A percentile compares a stretch with the other conserved stretches of the same genome.
phyloP scores from a whole-genome alignment of 495 filamentous ascomycete genomes.

The Lasiosphaeria miniovina region DNA sequence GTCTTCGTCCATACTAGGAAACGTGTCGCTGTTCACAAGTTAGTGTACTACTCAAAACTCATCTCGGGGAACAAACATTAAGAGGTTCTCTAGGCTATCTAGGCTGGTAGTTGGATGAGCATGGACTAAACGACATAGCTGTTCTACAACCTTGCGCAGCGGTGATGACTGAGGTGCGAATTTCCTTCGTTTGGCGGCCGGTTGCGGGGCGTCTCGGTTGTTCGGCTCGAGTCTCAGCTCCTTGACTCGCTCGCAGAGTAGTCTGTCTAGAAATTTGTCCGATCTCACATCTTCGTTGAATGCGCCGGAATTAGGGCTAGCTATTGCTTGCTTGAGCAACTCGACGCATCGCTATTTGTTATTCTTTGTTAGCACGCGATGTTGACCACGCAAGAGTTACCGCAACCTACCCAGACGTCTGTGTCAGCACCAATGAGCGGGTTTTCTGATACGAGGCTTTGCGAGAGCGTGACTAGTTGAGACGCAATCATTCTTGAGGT shows the following conservation, averaged over 20 bases:
- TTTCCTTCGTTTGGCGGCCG: conserved; percentile 35
- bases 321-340: conserved; percentile 27
- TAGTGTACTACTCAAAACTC: neutral
- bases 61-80: conserved; percentile 29
- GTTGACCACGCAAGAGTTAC: neutral
- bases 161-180: conserved; percentile 15
- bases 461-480: conserved; percentile 28
- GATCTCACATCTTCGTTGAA: conserved; percentile 15
- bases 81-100: conserved; percentile 14
- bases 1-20: conserved; percentile 25
- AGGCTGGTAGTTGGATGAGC: conserved; percentile 15
- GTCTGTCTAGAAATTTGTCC: conserved; percentile 28
- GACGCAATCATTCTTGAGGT: conserved; percentile 33
- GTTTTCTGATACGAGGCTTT: conserved; percentile 25
- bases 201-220: conserved; percentile 17
- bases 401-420: conserved; percentile 36
- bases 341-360: conserved; percentile 29
- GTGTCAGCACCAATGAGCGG: conserved; percentile 17
- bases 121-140: conserved; percentile 25
- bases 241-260: conserved; percentile 26
- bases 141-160: conserved; percentile 4
- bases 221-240: conserved; percentile 18
- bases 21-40: conserved; percentile 21
- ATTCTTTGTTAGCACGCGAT: conserved; percentile 20
- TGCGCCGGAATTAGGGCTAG: conserved; percentile 11